phyloP scores from a whole-genome alignment of 495 filamentous ascomycete species.

The Penicillium longicatenatum region DNA sequence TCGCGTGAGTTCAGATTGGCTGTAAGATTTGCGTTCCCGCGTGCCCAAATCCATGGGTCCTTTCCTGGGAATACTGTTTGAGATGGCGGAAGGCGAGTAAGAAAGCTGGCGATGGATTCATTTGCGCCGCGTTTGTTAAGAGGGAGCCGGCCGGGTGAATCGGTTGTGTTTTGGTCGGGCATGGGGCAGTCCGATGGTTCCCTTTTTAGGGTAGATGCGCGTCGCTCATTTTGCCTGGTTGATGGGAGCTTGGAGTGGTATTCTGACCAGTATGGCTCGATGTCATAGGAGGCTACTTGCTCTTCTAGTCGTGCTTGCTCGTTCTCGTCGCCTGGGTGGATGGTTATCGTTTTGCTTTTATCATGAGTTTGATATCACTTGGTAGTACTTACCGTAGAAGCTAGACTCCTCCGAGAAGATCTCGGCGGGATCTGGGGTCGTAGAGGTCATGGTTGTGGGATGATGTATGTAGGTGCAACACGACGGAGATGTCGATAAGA shows the following conservation, averaged over 20 bases:
- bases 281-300: conserved; percentile 43
- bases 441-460: background rate
- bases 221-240: conserved; percentile 26
- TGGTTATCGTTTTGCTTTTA: conserved; percentile 10
- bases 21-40: conserved; percentile 37
- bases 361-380: too few relatives aligned
- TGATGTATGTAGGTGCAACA: background rate
- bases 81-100: conserved; percentile 65
- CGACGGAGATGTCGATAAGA: background rate
- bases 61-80: conserved; percentile 42
- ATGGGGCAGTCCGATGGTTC: background rate
- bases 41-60: conserved; percentile 68
- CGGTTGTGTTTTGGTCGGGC: conserved; percentile 3
- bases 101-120: conserved; percentile 64
- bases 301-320: conserved; percentile 41
- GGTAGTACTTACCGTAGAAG: conserved; percentile 60
- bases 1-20: conserved; percentile 27
- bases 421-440: background rate
- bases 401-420: conserved; percentile 68
- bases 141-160: conserved; percentile 48
- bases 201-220: background rate
- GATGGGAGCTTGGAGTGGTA: conserved; percentile 36
- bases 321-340: conserved; percentile 53
- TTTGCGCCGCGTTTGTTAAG: conserved; percentile 39
- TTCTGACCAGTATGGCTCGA: conserved; percentile 46